Evolutionary conservation across 2,329 filamentous ascomycete genomes (phyloP).

Genomic region (Sclerotinia trifoliorum): DNA sequence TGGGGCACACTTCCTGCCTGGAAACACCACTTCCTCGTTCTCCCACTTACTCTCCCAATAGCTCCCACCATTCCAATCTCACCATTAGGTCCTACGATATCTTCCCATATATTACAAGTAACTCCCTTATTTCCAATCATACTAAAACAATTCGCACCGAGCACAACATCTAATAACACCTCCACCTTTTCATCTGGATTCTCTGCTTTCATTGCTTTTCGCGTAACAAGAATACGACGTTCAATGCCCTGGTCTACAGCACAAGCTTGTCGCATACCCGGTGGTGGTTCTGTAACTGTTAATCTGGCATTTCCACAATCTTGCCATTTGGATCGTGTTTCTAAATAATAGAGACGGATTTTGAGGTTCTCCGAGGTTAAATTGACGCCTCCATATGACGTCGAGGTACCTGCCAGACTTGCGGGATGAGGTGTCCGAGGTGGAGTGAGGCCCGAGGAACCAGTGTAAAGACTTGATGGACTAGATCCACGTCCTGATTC

Average conservation of each 20-base stretch:
- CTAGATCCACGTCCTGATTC: constrained; percentile 48
- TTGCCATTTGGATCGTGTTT: constrained; percentile 78
- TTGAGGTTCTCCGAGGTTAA: constrained; percentile 76
- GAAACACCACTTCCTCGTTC: constrained; percentile 36
- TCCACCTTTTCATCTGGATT: constrained; percentile 21
- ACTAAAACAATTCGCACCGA: constrained; percentile 32
- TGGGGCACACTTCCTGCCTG: constrained; percentile 32
- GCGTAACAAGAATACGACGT: constrained; percentile 87
- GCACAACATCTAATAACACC: constrained; percentile 31
- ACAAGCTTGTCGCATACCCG: constrained; percentile 57
- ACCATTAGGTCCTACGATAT: constrained; percentile 35
- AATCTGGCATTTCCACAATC: constrained; percentile 84
- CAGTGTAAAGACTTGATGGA: constrained; percentile 44
- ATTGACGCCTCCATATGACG: constrained; percentile 47
- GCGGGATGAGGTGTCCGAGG: constrained; percentile 32
- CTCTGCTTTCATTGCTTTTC: constrained; percentile 25
- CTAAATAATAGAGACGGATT: constrained; percentile 80
- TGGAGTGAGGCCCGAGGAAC: constrained; percentile 42
- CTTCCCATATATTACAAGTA: constrained; percentile 35
- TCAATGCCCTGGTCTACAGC: constrained; percentile 65
- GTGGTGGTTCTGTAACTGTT: constrained; percentile 75
- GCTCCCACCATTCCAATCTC: constrained; percentile 31
- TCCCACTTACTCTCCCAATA: constrained; percentile 34
- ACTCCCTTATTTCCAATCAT: constrained; percentile 34
- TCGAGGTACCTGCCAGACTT: constrained; percentile 32